Conservation (phyloP, 2,329 filamentous ascomycete genomes). For the Pyricularia sp. region DNA sequence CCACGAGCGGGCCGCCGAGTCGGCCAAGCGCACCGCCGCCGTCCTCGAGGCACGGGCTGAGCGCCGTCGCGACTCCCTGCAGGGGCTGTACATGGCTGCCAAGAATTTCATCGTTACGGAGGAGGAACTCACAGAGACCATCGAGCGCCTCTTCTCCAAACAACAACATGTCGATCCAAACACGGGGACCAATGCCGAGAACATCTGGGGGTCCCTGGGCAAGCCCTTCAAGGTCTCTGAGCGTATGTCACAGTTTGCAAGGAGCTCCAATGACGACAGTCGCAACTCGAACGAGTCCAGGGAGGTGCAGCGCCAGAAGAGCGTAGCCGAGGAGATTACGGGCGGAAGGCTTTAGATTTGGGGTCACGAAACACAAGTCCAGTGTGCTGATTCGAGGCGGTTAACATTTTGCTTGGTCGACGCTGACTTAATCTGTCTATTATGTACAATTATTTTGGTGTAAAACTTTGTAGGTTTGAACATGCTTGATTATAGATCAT, state of each 20-base stretch:
- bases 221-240: constrained; percentile 32
- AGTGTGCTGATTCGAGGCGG: background rate
- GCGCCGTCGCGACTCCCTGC: constrained; percentile 60
- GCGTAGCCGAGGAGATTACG: constrained; percentile 48
- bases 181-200: constrained; percentile 23
- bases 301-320: constrained; percentile 41
- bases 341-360: constrained; percentile 41
- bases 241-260: constrained; percentile 26
- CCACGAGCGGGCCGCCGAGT: constrained; percentile 40
- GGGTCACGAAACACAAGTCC: background rate
- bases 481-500: background rate
- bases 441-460: constrained; percentile 1
- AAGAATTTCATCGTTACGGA: constrained; percentile 80
- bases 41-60: constrained; percentile 43
- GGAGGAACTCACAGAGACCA: constrained; percentile 60
- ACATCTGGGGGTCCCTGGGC: constrained; percentile 42
- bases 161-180: constrained; percentile 37
- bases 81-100: constrained; percentile 85
- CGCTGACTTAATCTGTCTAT: background rate
- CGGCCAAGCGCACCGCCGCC: constrained; percentile 28
- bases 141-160: constrained; percentile 69
- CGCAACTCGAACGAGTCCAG: constrained; percentile 28
- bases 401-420: background rate
- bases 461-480: constrained; percentile 1
- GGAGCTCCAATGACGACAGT: background rate